Percentiles rank a stretch among this genome's conserved stretches.
These are phyloP conservation scores for Pseudoturritis turrita DNA, from an alignment of 345 rosid genomes.

Conservation along the genomic window DNA sequence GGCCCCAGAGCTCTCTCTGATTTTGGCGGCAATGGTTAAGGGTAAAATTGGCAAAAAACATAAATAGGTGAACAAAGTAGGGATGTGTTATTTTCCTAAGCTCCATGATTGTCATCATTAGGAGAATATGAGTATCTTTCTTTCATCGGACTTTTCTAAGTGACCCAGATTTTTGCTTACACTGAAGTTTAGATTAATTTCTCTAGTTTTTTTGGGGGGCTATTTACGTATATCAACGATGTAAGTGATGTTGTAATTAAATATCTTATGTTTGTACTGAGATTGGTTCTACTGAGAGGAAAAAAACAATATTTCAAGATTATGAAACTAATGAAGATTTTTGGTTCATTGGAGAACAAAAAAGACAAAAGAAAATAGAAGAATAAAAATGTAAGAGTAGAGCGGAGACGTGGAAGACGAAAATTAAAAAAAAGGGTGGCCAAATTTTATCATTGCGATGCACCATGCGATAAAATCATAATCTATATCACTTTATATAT, in stretches of 20 bases:
- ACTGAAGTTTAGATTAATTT: neutral
- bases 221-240: neutral
- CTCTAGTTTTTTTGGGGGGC: neutral
- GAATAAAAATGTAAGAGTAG: neutral
- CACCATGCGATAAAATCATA: slow-evolving; percentile 31
- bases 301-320: neutral
- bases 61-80: slow-evolving; percentile 16
- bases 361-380: neutral
- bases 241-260: neutral
- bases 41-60: slow-evolving; percentile 9
- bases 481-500: slow-evolving; percentile 18
- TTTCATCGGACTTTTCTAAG: neutral
- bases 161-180: neutral
- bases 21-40: slow-evolving; percentile 24
- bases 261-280: neutral
- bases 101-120: slow-evolving; percentile 31
- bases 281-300: neutral
- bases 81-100: slow-evolving; percentile 31
- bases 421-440: slow-evolving; percentile 14
- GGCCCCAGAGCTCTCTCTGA: slow-evolving; percentile 10
- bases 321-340: neutral
- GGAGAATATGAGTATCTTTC: slow-evolving; percentile 9
- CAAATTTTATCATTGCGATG: slow-evolving; percentile 16
- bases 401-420: slow-evolving; percentile 17
- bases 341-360: neutral